phyloP scores from a whole-genome alignment of 2,329 filamentous ascomycete species.

The Xylariaceae sp. region DNA sequence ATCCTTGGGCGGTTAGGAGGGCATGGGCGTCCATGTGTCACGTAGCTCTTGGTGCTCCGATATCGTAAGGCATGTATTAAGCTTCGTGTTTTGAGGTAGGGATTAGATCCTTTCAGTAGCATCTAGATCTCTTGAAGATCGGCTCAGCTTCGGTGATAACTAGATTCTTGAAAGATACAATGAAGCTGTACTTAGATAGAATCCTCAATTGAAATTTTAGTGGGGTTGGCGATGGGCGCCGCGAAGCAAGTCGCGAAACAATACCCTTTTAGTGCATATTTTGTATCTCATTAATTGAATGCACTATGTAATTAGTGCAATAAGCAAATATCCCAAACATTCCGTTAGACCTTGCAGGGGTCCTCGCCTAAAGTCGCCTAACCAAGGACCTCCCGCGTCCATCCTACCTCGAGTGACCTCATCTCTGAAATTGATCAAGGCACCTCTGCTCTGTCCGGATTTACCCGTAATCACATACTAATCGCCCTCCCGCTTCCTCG shows the following conservation, averaged over 20 bases:
- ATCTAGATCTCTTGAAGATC: background rate
- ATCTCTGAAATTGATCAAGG: background rate
- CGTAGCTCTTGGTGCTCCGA: background rate
- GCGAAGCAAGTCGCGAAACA: background rate
- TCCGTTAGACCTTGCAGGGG: no score
- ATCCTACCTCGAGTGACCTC: no score
- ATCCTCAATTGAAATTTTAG: conserved; percentile 21
- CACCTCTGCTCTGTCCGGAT: background rate
- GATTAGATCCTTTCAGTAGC: background rate
- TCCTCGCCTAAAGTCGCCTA: no score
- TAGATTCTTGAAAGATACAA: no score
- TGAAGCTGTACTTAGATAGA: background rate
- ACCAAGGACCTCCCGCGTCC: no score
- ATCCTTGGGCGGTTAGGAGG: conserved; percentile 80
- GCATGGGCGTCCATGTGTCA: conserved; percentile 73
- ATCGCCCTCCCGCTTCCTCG: background rate
- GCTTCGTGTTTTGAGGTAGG: background rate
- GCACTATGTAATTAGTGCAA: no score
- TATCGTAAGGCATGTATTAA: background rate
- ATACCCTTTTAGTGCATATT: background rate
- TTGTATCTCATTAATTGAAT: no score
- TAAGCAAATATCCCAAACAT: no score
- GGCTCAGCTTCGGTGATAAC: no score
- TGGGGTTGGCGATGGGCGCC: conserved; percentile 6
- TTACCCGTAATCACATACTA: background rate